Conservation (phyloP, 805 yeast genomes). For the Sugiyamaella mastotermitis region DNA sequence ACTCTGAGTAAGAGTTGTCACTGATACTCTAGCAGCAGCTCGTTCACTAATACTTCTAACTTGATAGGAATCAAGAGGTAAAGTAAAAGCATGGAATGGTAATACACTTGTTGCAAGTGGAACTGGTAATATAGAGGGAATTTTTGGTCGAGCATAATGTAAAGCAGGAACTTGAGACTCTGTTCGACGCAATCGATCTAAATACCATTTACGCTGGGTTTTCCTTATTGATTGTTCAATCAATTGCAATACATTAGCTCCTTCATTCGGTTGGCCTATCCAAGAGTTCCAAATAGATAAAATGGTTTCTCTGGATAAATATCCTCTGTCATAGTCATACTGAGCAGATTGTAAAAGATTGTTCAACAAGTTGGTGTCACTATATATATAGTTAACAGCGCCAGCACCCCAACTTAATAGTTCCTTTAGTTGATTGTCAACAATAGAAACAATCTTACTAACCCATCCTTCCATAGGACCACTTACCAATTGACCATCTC, state of each 20-base stretch:
- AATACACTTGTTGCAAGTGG: slow-evolving; percentile 28
- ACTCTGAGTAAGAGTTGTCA: slow-evolving; percentile 19
- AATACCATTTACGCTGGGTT: slow-evolving; percentile 24
- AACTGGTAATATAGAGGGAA: slow-evolving; percentile 22
- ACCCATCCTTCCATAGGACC: slow-evolving; percentile 25
- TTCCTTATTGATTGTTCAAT: slow-evolving; percentile 22
- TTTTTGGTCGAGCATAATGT: slow-evolving; percentile 19
- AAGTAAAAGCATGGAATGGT: slow-evolving; percentile 31
- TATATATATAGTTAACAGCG: slow-evolving; percentile 10
- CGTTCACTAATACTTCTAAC: slow-evolving; percentile 24
- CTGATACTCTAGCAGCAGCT: slow-evolving; percentile 25
- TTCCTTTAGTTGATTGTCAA: slow-evolving; percentile 22
- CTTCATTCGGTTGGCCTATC: slow-evolving; percentile 20
- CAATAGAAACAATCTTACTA: slow-evolving; percentile 18
- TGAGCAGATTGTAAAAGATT: neutral
- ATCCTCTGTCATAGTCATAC: too few relatives aligned
- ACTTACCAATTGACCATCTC: slow-evolving; percentile 18
- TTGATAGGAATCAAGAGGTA: slow-evolving; percentile 24
- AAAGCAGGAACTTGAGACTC: neutral
- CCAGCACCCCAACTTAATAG: slow-evolving; percentile 27
- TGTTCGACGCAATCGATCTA: slow-evolving; percentile 12
- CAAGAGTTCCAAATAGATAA: neutral
- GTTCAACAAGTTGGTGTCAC: neutral
- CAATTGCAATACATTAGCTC: slow-evolving; percentile 21
- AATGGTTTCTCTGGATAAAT: slow-evolving; percentile 3